Evolutionary conservation across 805 yeast genomes (phyloP).

Genomic region (Zygosaccharomyces siamensis): DNA sequence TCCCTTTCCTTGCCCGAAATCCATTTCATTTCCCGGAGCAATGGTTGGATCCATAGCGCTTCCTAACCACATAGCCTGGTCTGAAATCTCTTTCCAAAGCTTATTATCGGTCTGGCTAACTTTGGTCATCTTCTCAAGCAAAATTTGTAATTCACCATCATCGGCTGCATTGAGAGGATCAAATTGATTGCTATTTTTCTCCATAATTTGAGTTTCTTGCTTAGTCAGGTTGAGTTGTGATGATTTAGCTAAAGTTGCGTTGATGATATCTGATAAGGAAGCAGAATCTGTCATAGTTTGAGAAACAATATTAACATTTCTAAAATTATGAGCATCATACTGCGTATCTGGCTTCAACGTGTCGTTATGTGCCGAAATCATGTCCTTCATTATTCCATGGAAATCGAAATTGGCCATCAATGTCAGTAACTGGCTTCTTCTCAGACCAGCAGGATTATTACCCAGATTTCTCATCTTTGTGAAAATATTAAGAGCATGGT

Average conservation of each 20-base stretch:
- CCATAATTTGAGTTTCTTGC: conserved; percentile 21
- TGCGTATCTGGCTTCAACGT: conserved; percentile 20
- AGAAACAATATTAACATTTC: conserved; percentile 18
- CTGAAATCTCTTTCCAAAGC: conserved; percentile 73
- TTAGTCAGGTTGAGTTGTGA: conserved; percentile 15
- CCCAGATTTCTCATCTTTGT: conserved; percentile 74
- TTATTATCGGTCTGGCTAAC: conserved; percentile 44
- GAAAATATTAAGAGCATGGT: conserved; percentile 64
- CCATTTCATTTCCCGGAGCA: conserved; percentile 24
- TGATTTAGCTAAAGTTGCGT: conserved; percentile 21
- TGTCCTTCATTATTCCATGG: conserved; percentile 55
- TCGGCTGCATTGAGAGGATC: conserved; percentile 33
- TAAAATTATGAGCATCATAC: conserved; percentile 18
- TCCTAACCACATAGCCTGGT: conserved; percentile 72
- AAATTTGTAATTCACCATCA: conserved; percentile 35
- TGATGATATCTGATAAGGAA: conserved; percentile 20
- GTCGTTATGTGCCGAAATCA: conserved; percentile 56
- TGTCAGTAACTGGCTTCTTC: conserved; percentile 66
- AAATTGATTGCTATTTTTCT: conserved; percentile 29
- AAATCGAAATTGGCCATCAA: conserved; percentile 63
- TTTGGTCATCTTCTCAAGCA: conserved; percentile 30
- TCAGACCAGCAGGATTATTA: conserved; percentile 71
- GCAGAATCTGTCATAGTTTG: conserved; percentile 18
- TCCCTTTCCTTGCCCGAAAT: conserved; percentile 18
- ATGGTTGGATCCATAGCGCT: conserved; percentile 35